These are phyloP conservation scores for Pichia ethanolica DNA, from an alignment of 805 yeast genomes.

Conservation along the genomic window DNA sequence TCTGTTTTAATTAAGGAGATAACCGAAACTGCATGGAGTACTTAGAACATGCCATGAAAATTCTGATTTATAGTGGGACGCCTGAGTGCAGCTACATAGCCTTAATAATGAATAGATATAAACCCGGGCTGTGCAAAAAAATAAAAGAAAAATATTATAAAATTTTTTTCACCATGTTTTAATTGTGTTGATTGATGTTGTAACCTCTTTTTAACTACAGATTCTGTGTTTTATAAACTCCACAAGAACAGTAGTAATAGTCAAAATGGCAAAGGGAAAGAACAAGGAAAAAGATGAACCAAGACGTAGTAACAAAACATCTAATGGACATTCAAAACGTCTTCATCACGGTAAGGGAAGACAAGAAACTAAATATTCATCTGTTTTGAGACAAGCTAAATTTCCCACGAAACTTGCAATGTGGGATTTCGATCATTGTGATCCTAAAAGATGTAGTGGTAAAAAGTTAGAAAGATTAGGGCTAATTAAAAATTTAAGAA, in stretches of 20 bases:
- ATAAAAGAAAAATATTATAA: no score
- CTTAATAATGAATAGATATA: no score
- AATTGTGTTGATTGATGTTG: no score
- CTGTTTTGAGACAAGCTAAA: constrained; percentile 19
- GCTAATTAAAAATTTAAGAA: constrained; percentile 62
- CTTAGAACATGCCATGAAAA: no score
- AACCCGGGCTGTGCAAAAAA: no score
- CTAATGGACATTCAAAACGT: constrained; percentile 52
- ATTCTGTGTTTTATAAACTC: background rate
- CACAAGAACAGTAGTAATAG: background rate
- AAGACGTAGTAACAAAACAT: constrained; percentile 29
- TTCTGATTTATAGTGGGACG: no score
- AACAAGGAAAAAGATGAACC: constrained; percentile 36
- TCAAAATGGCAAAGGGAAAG: constrained; percentile 46
- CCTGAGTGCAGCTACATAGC: no score
- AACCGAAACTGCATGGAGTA: no score
- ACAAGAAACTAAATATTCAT: constrained; percentile 23
- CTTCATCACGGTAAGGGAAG: constrained; percentile 37
- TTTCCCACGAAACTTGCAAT: constrained; percentile 87
- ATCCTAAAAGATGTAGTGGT: constrained; percentile 95
- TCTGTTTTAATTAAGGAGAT: no score
- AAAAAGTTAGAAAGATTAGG: constrained; percentile 89
- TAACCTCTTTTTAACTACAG: background rate
- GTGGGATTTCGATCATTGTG: constrained; percentile 99
- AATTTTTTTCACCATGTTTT: no score